Base-by-base conservation (phyloP, 2,329 filamentous ascomycete genomes). In the Penicillium sp. region DNA sequence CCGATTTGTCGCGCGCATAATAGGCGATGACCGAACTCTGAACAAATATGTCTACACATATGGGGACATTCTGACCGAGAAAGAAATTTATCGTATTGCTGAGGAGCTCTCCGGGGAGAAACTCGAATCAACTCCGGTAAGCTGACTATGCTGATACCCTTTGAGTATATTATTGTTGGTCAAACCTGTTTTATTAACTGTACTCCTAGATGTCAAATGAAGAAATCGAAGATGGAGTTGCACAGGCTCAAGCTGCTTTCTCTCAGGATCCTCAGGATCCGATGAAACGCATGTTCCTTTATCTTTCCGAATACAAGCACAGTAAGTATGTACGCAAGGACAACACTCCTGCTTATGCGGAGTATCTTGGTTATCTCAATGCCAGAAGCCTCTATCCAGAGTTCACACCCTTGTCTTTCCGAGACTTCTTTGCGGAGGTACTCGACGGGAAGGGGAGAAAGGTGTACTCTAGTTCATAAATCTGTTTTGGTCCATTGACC, bases 61-160 rank as follows among this genome's bases (percentile, higher is more conserved):
- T 40, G 33, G 31, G 8, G 45, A 50, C 3, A 8, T 50, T 15
- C 17, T 17, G n/a, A 50, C 15, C 13, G n/a, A 58, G 25, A 50
- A 51, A 15, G 21, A 58, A 25, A 41, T 54, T 7, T 33, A 31
- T 25, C 13, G 29, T 9, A 41, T 42, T 6, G 29, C 40, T 2
- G 46, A 58, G 23, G 23, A 54, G 19, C 8, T 50, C 73, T 68
- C 69, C 75, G 56, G 50, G 2, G 51, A 54, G 27, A 50, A 54
- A n/a, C 2, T 51, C 76, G 42, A 19, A 40, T 10, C 37, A n/a
- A 40, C 37, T 12, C 37, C 17, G 37, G 37, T 40, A 40, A 10
- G n/a, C n/a, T 40, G n/a, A 19, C 17, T 19, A 27, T 9, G 27
- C 27, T 9, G 27, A 27, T 8, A 9, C 9, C 37, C n/a, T 19